Base-by-base conservation (phyloP, 768 basidiomycete genomes). In the Mycena belliarum region DNA sequence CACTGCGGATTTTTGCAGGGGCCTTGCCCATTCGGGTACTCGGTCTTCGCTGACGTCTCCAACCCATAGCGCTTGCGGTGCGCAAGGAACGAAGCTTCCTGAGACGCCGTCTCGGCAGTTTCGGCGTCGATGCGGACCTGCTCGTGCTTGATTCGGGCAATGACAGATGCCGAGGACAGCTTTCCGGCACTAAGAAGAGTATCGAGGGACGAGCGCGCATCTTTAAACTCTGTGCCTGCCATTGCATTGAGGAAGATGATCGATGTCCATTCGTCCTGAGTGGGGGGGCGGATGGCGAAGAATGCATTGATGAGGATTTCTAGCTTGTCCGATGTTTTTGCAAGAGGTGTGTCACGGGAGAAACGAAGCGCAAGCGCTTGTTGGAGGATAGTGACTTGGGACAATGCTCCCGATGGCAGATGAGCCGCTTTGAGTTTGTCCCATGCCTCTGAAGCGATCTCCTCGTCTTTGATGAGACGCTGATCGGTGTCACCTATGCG, bases 231-330 rank as follows among this genome's bases (percentile, higher is more conserved):
- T 0, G 37, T 3, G 6, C 35, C 24, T 2, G 44, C 33, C 52
- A 53, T 53, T 26, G 50, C 50, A 40, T 51, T 51, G 28, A 51
- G 50, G 50, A 21, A 51, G n/a, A 51, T 15, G n/a, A 55, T 55
- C 8, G n/a, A 47, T 18, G 15, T 2, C 53, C 53, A 55, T 28
- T 41, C 46, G 23, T 55, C 53, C 46, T 55, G 18, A 4, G 38
- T 55, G 20, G 53, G 53, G 4, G 53, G 21, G 18, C n/a, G 7
- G 46, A 55, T 15, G 2, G 53, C 37, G 46, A 55, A 55, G 53
- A 54, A 54, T 5, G 44, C 8, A 16, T 55, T 38, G 21, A 55
- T 11, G 3, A 55, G 45, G 2, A 16, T 48, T 1, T 55, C 20
- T 0, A 54, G 45, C 14, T 45, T 20, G 11, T 54, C 52, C 12